phyloP scores from a whole-genome alignment of 352 stramenopile genomes.

The Globisporangium okanoganense region DNA sequence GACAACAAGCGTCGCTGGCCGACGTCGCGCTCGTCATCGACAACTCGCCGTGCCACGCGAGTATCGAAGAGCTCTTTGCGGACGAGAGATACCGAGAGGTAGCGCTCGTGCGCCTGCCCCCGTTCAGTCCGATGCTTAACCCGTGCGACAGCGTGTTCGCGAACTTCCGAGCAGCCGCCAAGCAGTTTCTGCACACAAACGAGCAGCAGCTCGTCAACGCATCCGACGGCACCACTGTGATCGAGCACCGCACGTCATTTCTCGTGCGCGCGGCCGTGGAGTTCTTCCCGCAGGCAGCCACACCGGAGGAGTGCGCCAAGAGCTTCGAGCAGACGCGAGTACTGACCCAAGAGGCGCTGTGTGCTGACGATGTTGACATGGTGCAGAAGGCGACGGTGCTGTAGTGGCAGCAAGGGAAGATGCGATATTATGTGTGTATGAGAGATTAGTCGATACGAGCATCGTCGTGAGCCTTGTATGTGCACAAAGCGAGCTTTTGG shows the following conservation, averaged over 20 bases:
- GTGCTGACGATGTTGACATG: background rate
- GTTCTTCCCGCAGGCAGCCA: conserved; percentile 4
- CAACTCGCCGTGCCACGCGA: conserved; percentile 4
- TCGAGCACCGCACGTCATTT: conserved; percentile 18
- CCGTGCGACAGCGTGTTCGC: conserved; percentile 12
- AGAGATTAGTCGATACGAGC: no score
- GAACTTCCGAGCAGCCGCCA: conserved; percentile 3
- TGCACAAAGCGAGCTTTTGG: no score
- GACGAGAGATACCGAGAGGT: conserved; percentile 5
- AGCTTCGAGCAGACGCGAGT: conserved; percentile 5
- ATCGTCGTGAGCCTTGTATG: no score
- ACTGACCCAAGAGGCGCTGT: conserved; percentile 2
- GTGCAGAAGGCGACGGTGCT: background rate
- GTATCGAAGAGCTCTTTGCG: background rate
- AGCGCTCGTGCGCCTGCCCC: conserved; percentile 10
- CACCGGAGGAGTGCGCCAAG: conserved; percentile 8
- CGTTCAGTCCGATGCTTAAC: conserved; percentile 6
- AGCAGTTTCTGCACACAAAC: conserved; percentile 12
- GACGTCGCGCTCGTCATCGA: conserved; percentile 15
- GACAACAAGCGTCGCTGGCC: background rate
- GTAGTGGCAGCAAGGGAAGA: background rate
- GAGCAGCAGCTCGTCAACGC: background rate
- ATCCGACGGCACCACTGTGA: conserved; percentile 8
- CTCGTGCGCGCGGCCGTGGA: conserved; percentile 11
- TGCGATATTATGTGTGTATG: no score